phyloP scores from a whole-genome alignment of 345 rosid genomes.

The Eucalyptus tenuipes region DNA sequence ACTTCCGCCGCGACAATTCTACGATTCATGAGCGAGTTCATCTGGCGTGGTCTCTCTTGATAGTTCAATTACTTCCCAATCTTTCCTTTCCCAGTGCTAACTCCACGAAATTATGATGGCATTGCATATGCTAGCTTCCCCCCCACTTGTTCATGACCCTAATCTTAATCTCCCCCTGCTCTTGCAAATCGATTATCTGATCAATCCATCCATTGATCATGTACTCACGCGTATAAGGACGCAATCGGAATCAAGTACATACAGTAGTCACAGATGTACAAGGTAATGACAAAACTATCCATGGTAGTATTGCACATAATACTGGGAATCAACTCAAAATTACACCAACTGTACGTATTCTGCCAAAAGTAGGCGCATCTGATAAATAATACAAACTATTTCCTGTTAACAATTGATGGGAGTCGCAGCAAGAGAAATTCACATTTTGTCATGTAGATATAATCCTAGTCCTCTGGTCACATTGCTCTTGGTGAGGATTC shows the following conservation, averaged over 20 bases:
- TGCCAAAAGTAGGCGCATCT: neutral
- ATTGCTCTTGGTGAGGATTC: neutral
- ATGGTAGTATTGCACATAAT: neutral
- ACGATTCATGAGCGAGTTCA: neutral
- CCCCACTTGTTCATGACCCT: neutral
- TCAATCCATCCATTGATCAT: neutral
- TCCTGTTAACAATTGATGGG: neutral
- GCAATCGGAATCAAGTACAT: neutral
- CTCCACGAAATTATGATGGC: neutral
- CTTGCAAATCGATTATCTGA: neutral
- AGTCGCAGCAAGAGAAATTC: neutral
- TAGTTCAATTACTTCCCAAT: neutral
- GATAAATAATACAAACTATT: neutral
- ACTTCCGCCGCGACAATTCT: neutral
- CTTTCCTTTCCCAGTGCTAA: neutral
- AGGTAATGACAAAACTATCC: neutral
- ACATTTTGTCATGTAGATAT: neutral
- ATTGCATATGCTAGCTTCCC: neutral
- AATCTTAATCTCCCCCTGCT: neutral
- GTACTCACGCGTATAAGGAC: neutral
- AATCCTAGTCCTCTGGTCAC: neutral
- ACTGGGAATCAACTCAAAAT: neutral
- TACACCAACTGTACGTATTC: neutral
- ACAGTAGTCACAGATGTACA: neutral
- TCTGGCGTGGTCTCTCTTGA: neutral